Conservation (phyloP, 2,329 filamentous ascomycete genomes). For the Dactylellina haptotyla region DNA sequence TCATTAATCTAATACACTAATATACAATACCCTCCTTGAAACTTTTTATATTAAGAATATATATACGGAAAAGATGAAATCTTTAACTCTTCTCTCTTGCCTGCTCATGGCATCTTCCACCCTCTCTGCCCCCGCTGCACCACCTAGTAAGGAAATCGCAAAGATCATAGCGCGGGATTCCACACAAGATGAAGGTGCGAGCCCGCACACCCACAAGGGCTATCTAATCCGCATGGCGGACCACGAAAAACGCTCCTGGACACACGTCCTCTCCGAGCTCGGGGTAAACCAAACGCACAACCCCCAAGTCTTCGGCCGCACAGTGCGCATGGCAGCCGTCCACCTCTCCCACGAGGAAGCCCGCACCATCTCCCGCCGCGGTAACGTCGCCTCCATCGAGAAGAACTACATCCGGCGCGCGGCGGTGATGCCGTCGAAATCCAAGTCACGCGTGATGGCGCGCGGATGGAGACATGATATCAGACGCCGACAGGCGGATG, state of each 20-base stretch:
- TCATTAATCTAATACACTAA: background rate
- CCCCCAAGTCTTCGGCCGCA: slow-evolving; percentile 58
- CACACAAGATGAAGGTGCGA: slow-evolving; percentile 12
- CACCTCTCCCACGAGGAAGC: background rate
- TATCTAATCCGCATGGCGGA: slow-evolving; percentile 55
- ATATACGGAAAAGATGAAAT: slow-evolving; percentile 32
- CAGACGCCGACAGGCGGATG: slow-evolving; percentile 15
- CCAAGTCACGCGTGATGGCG: slow-evolving; percentile 42
- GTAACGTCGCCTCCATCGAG: slow-evolving; percentile 17
- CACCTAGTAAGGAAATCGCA: background rate
- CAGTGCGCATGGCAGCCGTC: slow-evolving; percentile 36
- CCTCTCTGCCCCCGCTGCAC: slow-evolving; percentile 31
- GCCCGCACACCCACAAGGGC: slow-evolving; percentile 33
- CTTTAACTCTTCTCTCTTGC: slow-evolving; percentile 19
- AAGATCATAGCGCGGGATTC: background rate
- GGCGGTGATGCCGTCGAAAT: slow-evolving; percentile 20
- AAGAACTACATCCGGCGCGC: slow-evolving; percentile 16
- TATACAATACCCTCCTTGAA: background rate
- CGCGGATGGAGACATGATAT: slow-evolving; percentile 37
- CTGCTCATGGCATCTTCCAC: slow-evolving; percentile 20
- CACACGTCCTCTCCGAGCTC: slow-evolving; percentile 55
- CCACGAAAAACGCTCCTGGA: slow-evolving; percentile 54
- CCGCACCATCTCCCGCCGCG: background rate
- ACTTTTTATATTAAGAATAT: background rate
- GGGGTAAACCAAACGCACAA: slow-evolving; percentile 56